Percentiles rank a stretch among this genome's conserved stretches.
Conservation (phyloP, 768 basidiomycete species). For the Tulasnella sp. region DNA sequence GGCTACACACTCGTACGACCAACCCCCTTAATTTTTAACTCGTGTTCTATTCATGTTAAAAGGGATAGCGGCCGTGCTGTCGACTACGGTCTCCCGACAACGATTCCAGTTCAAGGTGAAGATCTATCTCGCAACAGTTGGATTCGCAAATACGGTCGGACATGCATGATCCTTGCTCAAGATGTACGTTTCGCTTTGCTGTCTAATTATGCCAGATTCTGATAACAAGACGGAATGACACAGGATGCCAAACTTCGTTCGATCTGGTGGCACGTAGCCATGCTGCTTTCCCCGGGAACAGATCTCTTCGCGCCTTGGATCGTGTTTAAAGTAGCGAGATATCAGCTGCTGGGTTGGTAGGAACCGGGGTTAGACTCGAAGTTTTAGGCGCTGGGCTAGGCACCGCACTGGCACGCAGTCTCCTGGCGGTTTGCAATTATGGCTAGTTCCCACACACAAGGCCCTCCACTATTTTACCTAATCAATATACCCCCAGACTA, state of each 20-base stretch:
- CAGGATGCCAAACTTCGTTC: constrained; percentile 15
- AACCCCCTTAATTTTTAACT: background rate
- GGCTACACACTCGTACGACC: background rate
- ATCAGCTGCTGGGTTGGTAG: background rate
- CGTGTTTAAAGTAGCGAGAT: background rate
- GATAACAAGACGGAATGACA: background rate
- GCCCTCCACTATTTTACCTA: too few species aligned
- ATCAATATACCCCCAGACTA: too few species aligned
- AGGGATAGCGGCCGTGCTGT: background rate
- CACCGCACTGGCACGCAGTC: too few species aligned
- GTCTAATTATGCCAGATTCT: background rate
- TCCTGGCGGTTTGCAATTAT: too few species aligned
- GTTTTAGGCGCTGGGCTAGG: too few species aligned
- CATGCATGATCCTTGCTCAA: background rate
- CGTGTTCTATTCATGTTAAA: background rate
- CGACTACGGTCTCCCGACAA: constrained; percentile 6
- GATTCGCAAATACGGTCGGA: constrained; percentile 7
- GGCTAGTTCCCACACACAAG: too few species aligned
- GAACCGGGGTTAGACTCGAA: background rate
- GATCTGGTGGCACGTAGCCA: constrained; percentile 14
- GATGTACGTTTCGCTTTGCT: background rate
- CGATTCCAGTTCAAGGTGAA: constrained; percentile 15
- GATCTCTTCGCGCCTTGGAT: constrained; percentile 25
- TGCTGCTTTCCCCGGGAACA: constrained; percentile 14
- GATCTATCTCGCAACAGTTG: background rate